Evolutionary conservation across 2,329 filamentous ascomycete species (phyloP).

Genomic region (Aspergillus piperis): DNA sequence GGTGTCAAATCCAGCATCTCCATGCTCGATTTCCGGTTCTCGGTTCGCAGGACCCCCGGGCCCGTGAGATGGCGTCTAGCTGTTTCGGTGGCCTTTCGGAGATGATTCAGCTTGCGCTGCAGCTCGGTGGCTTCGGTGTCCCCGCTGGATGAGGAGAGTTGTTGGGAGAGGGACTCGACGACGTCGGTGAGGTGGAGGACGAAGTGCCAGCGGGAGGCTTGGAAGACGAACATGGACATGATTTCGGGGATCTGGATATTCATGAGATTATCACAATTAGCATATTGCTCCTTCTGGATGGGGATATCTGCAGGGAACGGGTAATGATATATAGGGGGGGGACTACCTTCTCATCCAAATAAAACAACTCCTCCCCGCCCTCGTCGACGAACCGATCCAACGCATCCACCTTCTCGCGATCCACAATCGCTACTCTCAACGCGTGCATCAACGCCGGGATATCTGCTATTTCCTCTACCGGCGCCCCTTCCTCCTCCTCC

Average conservation of each 20-base stretch:
- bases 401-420: conserved; percentile 86
- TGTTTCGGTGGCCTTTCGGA: conserved; percentile 72
- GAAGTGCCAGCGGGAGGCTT: conserved; percentile 78
- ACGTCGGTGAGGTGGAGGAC: conserved; percentile 69
- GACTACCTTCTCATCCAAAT: conserved; percentile 64
- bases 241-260: conserved; percentile 70
- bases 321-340: neutral
- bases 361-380: conserved; percentile 71
- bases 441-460: conserved; percentile 68
- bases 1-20: conserved; percentile 34
- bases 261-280: too few relatives aligned
- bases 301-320: too few relatives aligned
- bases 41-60: conserved; percentile 85
- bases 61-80: conserved; percentile 78
- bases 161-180: conserved; percentile 56
- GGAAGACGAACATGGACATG: conserved; percentile 85
- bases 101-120: conserved; percentile 61
- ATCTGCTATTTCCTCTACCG: conserved; percentile 60
- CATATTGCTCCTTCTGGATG: too few relatives aligned
- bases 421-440: conserved; percentile 72
- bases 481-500: conserved; percentile 44
- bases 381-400: conserved; percentile 80
- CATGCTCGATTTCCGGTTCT: conserved; percentile 36
- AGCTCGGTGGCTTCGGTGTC: conserved; percentile 44
- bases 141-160: conserved; percentile 41